phyloP scores from a whole-genome alignment of 1,284 basidiomycete genomes.

The Lignosus rhinocerotis region DNA sequence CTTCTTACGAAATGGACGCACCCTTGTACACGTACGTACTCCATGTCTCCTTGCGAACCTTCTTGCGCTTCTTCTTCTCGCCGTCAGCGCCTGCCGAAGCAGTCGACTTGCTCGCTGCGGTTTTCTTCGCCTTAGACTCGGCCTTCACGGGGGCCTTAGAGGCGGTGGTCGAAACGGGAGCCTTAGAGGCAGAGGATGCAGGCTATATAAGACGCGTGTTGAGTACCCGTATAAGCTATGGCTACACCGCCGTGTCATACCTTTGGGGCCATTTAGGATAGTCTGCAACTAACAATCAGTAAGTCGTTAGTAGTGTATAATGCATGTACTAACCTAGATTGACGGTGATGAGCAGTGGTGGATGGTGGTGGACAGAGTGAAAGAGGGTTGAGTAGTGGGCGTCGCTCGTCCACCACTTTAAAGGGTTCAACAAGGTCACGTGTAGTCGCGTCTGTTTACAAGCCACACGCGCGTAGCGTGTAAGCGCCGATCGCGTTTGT shows the following conservation, averaged over 20 bases:
- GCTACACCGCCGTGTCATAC: slow-evolving; percentile 20
- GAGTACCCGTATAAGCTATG: slow-evolving; percentile 4
- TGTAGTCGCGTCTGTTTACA: slow-evolving; percentile 20
- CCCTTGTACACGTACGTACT: slow-evolving; percentile 74
- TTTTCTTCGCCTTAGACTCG: slow-evolving; percentile 50
- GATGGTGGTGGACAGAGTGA: slow-evolving; percentile 18
- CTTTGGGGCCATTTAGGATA: slow-evolving; percentile 33
- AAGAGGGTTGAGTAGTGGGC: slow-evolving; percentile 9
- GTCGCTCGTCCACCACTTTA: slow-evolving; percentile 23
- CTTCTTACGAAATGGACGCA: slow-evolving; percentile 25
- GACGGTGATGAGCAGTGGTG: neutral
- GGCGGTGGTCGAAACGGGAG: slow-evolving; percentile 51
- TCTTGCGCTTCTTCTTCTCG: slow-evolving; percentile 62
- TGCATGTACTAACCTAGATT: slow-evolving; percentile 9
- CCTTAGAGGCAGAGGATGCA: slow-evolving; percentile 49
- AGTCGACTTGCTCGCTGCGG: slow-evolving; percentile 34
- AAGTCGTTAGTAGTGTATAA: neutral
- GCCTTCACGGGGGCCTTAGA: slow-evolving; percentile 55
- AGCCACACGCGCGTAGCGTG: slow-evolving; percentile 23
- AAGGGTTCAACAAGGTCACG: slow-evolving; percentile 28
- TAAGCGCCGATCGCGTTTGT: slow-evolving; percentile 11
- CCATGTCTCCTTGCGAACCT: slow-evolving; percentile 67
- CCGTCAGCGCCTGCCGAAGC: slow-evolving; percentile 41
- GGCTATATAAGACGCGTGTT: slow-evolving; percentile 40
- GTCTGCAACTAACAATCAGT: slow-evolving; percentile 1